phyloP scores from a whole-genome alignment of 352 stramenopile genomes.

The Pythium plurisporium region DNA sequence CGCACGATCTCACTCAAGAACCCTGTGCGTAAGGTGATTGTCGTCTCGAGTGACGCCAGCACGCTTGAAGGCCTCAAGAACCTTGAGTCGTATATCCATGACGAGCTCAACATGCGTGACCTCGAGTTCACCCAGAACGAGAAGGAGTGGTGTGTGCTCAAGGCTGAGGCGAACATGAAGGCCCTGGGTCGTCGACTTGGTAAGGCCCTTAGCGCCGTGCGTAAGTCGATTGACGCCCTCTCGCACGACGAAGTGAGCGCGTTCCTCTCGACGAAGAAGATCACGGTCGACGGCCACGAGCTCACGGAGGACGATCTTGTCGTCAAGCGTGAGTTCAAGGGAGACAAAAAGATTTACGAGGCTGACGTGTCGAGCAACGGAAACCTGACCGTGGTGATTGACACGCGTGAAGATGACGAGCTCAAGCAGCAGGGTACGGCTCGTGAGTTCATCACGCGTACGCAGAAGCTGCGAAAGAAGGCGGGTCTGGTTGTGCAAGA shows the following conservation, averaged over 20 bases:
- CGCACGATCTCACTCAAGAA: conserved; percentile 97
- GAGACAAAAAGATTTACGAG: conserved; percentile 90
- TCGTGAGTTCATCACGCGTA: conserved; percentile 96
- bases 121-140: conserved; percentile 89
- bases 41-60: conserved; percentile 89
- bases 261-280: conserved; percentile 64
- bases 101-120: conserved; percentile 96
- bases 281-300: conserved; percentile 79
- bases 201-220: conserved; percentile 95
- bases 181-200: conserved; percentile 95
- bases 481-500: conserved; percentile 93
- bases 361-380: conserved; percentile 84
- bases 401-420: conserved; percentile 94
- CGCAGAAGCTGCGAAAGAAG: conserved; percentile 98
- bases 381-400: conserved; percentile 93
- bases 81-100: conserved; percentile 93
- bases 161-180: conserved; percentile 93
- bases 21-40: conserved; percentile 95
- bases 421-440: conserved; percentile 92
- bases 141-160: conserved; percentile 90
- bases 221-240: conserved; percentile 67
- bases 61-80: conserved; percentile 70
- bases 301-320: conserved; percentile 90
- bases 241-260: conserved; percentile 68
- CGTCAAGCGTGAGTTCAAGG: conserved; percentile 94